A percentile compares a stretch with the other conserved stretches of the same genome.
These are phyloP conservation scores for Aethionema arabicum DNA, from an alignment of 345 rosid species.

Conservation along the genomic window DNA sequence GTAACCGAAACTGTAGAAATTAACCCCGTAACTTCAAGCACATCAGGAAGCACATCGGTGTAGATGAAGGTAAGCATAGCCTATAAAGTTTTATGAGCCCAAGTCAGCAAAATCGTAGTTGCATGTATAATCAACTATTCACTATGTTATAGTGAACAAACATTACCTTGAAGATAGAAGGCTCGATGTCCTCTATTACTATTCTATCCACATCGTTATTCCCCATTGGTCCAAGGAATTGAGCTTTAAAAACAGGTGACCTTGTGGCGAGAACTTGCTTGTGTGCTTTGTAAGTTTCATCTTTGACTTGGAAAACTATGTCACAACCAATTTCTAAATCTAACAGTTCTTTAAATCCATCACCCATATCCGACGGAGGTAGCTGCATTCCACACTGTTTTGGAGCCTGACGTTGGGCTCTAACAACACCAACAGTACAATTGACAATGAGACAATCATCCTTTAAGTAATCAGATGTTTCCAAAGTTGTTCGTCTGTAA, in stretches of 20 bases:
- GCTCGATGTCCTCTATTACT: conserved; percentile 69
- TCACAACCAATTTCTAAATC: conserved; percentile 81
- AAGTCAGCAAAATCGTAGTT: conserved; percentile 19
- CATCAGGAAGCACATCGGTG: conserved; percentile 77
- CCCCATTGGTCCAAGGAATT: conserved; percentile 87
- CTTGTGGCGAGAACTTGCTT: conserved; percentile 89
- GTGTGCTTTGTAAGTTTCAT: conserved; percentile 78
- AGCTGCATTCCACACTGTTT: conserved; percentile 56
- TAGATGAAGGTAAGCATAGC: conserved; percentile 90
- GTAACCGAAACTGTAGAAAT: conserved; percentile 56
- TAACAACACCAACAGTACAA: conserved; percentile 93
- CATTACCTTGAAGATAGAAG: conserved; percentile 83
- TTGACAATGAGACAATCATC: conserved; percentile 76
- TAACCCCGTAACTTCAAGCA: conserved; percentile 66
- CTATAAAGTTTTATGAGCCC: conserved; percentile 39
- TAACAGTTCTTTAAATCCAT: conserved; percentile 60
- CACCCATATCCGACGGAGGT: conserved; percentile 77
- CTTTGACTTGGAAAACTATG: conserved; percentile 68
- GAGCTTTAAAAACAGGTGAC: conserved; percentile 92
- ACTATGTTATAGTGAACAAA: conserved; percentile 3
- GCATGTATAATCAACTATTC: conserved; percentile 3
- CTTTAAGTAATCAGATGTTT: conserved; percentile 77
- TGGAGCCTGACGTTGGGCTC: conserved; percentile 70
- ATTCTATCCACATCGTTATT: conserved; percentile 53
- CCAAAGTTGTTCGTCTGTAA: conserved; percentile 63